These are phyloP conservation scores for Austroboletus eburneus DNA, from an alignment of 768 basidiomycete genomes.

Conservation along the genomic window DNA sequence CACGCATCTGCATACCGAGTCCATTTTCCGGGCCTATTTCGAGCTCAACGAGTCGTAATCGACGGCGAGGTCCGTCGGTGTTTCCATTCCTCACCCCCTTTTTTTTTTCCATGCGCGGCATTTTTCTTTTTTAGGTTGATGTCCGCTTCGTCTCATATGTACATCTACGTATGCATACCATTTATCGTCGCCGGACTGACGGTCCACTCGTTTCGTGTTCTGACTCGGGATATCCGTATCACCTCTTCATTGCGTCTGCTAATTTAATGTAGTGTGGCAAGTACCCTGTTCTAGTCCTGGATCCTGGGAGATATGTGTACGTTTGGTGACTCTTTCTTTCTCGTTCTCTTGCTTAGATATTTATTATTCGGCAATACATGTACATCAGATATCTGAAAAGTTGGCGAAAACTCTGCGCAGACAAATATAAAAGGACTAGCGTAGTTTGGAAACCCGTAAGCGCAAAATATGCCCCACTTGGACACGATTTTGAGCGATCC, in stretches of 20 bases:
- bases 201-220: not conserved
- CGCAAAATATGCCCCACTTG: too few species aligned
- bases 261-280: constrained; percentile 17
- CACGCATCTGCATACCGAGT: constrained; percentile 71
- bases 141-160: not conserved
- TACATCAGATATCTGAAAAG: too few species aligned
- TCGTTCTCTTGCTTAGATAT: not conserved
- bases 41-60: constrained; percentile 52
- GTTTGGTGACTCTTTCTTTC: not conserved
- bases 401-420: too few species aligned
- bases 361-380: constrained; percentile 3
- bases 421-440: too few species aligned
- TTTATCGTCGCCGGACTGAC: constrained; percentile 4
- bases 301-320: constrained; percentile 18
- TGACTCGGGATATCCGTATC: constrained; percentile 3
- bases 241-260: constrained; percentile 8
- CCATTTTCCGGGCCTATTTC: constrained; percentile 91
- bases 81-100: not conserved
- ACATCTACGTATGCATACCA: constrained; percentile 13
- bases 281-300: not conserved
- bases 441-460: too few species aligned
- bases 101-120: not conserved
- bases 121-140: not conserved
- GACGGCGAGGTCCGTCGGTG: not conserved
- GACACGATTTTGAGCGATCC: too few species aligned